Base-by-base conservation (phyloP, 2,329 filamentous ascomycete genomes). In the Trichoderma sp. region DNA sequence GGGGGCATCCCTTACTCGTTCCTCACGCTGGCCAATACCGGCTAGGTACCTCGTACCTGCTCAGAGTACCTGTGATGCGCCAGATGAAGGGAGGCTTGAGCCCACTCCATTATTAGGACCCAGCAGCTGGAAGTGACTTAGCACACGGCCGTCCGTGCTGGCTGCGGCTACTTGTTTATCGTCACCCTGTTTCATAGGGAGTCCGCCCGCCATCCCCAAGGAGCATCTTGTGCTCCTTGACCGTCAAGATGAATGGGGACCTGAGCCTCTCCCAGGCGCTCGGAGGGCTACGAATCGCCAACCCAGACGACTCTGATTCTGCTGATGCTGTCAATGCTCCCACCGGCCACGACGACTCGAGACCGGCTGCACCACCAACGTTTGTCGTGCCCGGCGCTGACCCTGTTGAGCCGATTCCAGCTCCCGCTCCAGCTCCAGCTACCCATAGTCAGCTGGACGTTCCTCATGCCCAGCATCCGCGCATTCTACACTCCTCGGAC, bases 251-350 rank as follows among this genome's bases (percentile, higher is more conserved):
- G 94, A 93, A 94, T 83, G 93, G 92, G 81, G 94, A 97, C 84
- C 84, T 97, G 79, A 97, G 92, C 82, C 89, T 98, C 74, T 96
- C 94, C 78, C 92, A 94, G 83, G 93, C 93, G 77, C 87, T 98
- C 77, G 96, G 96, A 77, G 95, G 95, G 76, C 85, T 99, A 81
- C 93, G 95, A 80, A 98, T 99, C 80, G 95, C 96, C 76, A 99
- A 98, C 81, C 95, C 95, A 68, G 94, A 97, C 83, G 89, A 96
- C 82, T 86, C 88, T 73, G 89, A 96, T 82, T 86, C 88, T 72
- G 80, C 77, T 77, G 80, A 81, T 65, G 72, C 77, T 72, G 77
- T 75, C 57, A 72, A 72, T 74, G 68, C 65, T 49, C 62, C 70
- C 63, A 70, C 76, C 63, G 74, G 75, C 64, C 63, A 74, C 57